phyloP scores from a whole-genome alignment of 257 asterid genomes.

The Galeopsis tetrahit region DNA sequence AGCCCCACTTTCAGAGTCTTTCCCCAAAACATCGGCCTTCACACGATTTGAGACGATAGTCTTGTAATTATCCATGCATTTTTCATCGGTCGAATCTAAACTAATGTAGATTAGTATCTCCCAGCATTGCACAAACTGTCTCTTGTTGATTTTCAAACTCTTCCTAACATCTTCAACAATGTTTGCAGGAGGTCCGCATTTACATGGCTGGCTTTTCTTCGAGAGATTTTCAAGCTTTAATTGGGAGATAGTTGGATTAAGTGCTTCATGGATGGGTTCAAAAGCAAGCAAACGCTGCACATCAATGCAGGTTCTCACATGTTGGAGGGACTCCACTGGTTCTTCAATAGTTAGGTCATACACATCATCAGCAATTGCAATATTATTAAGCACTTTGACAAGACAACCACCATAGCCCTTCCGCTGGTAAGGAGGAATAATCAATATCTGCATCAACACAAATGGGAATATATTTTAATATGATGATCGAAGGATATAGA shows the following conservation, averaged over 20 bases:
- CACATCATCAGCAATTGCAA: slow-evolving; percentile 69
- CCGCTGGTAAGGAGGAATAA: slow-evolving; percentile 83
- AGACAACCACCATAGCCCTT: slow-evolving; percentile 82
- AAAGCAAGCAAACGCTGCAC: slow-evolving; percentile 73
- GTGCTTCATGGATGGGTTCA: slow-evolving; percentile 59
- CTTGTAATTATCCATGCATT: slow-evolving; percentile 59
- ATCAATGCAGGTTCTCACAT: slow-evolving; percentile 78
- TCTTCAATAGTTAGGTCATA: slow-evolving; percentile 91
- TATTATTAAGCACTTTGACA: slow-evolving; percentile 63
- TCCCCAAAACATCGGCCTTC: slow-evolving; percentile 78
- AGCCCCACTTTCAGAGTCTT: slow-evolving; percentile 57
- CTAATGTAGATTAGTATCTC: slow-evolving; percentile 81
- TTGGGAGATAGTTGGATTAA: slow-evolving; percentile 48
- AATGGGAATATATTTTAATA: slow-evolving; percentile 13
- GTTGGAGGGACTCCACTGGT: slow-evolving; percentile 90
- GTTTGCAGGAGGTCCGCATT: slow-evolving; percentile 53
- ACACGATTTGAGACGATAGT: slow-evolving; percentile 57
- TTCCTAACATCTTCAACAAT: slow-evolving; percentile 66
- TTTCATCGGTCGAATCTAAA: slow-evolving; percentile 56
- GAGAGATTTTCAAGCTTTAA: slow-evolving; percentile 62
- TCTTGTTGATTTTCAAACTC: slow-evolving; percentile 76
- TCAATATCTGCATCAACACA: slow-evolving; percentile 62
- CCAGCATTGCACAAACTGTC: slow-evolving; percentile 91
- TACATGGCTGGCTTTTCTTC: slow-evolving; percentile 52
- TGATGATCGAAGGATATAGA: neutral